Conservation (phyloP, 306 rosid genomes). For the cucumber (Cucumis sativus) region DNA sequence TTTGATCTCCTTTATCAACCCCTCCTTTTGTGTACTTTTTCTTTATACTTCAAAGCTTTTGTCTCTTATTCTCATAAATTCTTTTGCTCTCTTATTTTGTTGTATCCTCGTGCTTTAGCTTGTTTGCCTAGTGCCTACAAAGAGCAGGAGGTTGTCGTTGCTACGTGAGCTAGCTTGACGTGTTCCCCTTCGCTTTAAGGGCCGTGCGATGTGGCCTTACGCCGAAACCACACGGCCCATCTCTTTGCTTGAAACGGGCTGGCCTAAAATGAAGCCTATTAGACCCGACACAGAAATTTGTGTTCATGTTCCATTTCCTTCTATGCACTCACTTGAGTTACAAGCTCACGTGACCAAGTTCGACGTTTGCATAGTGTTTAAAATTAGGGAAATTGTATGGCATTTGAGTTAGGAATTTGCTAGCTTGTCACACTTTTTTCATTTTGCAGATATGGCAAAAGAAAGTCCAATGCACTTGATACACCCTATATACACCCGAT, state of each 20-base stretch:
- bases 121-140: neutral
- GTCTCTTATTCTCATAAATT: neutral
- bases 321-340: neutral
- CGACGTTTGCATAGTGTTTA: neutral
- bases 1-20: neutral
- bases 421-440: too few species aligned
- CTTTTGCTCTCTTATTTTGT: neutral
- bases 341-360: too few species aligned
- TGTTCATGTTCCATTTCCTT: neutral
- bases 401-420: too few species aligned
- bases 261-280: accelerated
- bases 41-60: neutral
- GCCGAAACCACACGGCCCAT: neutral
- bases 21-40: neutral
- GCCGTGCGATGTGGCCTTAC: neutral
- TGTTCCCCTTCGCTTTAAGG: neutral
- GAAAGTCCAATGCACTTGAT: too few species aligned
- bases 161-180: slow-evolving; percentile 26
- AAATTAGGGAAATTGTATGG: too few species aligned
- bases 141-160: slow-evolving; percentile 17
- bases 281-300: too few species aligned
- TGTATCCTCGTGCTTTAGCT: neutral
- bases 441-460: too few species aligned
- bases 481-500: too few species aligned
- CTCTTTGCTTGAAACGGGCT: neutral